Evolutionary conservation across 129 eudicot genomes (phyloP).

Genomic region (Arctium lappa): DNA sequence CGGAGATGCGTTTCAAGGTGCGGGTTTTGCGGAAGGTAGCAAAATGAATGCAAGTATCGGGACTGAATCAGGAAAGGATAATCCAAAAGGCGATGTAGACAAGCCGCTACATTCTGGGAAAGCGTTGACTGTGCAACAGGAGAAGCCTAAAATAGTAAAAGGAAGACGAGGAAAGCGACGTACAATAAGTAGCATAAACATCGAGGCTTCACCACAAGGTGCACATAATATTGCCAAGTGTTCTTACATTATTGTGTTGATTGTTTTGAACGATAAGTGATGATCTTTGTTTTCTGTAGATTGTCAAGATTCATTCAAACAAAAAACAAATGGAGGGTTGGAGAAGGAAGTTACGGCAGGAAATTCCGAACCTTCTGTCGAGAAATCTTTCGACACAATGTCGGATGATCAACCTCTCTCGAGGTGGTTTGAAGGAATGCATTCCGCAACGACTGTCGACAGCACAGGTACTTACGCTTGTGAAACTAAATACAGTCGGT

Average conservation of each 20-base stretch:
- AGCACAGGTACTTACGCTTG: slow-evolving; percentile 35
- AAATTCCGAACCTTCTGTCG: slow-evolving; percentile 15
- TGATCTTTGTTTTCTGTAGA: slow-evolving; percentile 19
- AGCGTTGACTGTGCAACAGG: slow-evolving; percentile 25
- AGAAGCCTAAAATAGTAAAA: slow-evolving; percentile 23
- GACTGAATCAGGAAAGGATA: neutral
- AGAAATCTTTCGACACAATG: slow-evolving; percentile 21
- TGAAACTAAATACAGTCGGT: neutral
- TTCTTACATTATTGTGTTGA: too few relatives aligned
- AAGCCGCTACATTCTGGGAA: slow-evolving; percentile 1
- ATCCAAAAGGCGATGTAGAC: neutral
- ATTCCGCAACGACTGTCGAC: slow-evolving; percentile 32
- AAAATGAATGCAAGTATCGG: neutral
- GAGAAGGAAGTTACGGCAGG: slow-evolving; percentile 6
- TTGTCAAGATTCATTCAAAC: slow-evolving; percentile 27
- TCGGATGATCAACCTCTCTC: slow-evolving; percentile 69
- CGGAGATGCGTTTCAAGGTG: slow-evolving; percentile 19
- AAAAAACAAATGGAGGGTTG: slow-evolving; percentile 12
- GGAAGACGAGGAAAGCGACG: slow-evolving; percentile 45
- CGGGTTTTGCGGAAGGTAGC: neutral
- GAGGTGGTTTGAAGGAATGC: slow-evolving; percentile 54
- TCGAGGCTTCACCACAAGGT: slow-evolving; percentile 39
- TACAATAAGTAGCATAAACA: slow-evolving; percentile 19
- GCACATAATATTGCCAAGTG: neutral
- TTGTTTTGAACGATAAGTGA: neutral